A percentile compares a stretch with the other conserved stretches of the same genome.
Conservation (phyloP, 257 asterid species). For the Voacanga thouarsii region DNA sequence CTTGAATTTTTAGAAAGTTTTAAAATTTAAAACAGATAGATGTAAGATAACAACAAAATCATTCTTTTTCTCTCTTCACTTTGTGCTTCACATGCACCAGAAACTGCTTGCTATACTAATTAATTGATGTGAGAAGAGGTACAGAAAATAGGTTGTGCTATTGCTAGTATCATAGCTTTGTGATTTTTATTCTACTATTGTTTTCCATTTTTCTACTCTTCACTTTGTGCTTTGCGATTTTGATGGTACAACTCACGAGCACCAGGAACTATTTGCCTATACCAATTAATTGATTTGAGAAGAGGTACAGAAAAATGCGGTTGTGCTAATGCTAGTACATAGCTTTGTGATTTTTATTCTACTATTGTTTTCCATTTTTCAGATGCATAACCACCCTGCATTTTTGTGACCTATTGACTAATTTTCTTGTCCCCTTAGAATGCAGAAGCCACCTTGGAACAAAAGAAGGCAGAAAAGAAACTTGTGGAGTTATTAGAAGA, state of each 20-base stretch:
- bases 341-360: neutral
- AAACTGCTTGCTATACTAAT: too few relatives aligned
- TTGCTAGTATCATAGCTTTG: too few relatives aligned
- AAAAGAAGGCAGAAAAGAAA: conserved; percentile 51
- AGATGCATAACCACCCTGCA: neutral
- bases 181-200: too few relatives aligned
- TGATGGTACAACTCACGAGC: too few relatives aligned
- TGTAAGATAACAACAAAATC: neutral
- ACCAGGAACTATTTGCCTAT: neutral
- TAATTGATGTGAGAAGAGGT: too few relatives aligned
- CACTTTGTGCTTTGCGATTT: too few relatives aligned
- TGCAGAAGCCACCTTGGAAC: conserved; percentile 66
- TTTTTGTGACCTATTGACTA: neutral
- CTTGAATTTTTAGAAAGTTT: neutral
- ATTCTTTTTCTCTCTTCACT: neutral
- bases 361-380: neutral
- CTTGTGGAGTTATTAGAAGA: conserved; percentile 50
- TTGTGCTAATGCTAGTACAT: neutral
- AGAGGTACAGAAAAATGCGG: neutral
- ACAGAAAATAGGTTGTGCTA: too few relatives aligned
- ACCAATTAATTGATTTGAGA: neutral
- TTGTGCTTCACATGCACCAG: neutral
- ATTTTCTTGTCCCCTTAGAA: conserved; percentile 45
- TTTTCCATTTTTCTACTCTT: too few relatives aligned
- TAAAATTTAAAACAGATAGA: neutral